These are phyloP conservation scores for Neofusicoccum kwambonambiense DNA, from an alignment of 2,329 filamentous ascomycete species.

Conservation along the genomic window DNA sequence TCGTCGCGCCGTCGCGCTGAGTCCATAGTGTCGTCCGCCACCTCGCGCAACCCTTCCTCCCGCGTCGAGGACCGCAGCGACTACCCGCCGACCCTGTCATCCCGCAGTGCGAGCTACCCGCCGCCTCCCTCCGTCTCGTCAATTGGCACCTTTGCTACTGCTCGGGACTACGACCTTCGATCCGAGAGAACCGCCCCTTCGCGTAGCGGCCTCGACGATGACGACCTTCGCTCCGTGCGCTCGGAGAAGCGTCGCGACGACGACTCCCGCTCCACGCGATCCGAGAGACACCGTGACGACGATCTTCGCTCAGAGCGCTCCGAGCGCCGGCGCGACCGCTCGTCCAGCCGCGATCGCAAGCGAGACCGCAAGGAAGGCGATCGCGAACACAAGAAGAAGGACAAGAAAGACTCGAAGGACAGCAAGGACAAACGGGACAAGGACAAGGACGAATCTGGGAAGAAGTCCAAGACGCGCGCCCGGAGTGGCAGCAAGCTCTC, in stretches of 20 bases:
- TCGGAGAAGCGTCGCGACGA: constrained; percentile 24
- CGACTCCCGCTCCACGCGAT: constrained; percentile 16
- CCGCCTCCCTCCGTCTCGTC: constrained; percentile 8
- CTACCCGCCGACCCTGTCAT: constrained; percentile 16
- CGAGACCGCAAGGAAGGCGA: constrained; percentile 31
- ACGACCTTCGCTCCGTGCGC: constrained; percentile 6
- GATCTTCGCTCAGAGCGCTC: constrained; percentile 15
- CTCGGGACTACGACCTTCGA: constrained; percentile 13
- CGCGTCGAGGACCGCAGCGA: constrained; percentile 21
- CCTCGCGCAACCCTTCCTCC: constrained; percentile 20
- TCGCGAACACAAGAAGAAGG: constrained; percentile 32
- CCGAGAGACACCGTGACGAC: constrained; percentile 24
- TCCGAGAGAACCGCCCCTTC: constrained; percentile 14
- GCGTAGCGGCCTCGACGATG: constrained; percentile 15
- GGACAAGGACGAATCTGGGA: constrained; percentile 6
- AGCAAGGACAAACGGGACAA: constrained; percentile 27
- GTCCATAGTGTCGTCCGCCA: constrained; percentile 28
- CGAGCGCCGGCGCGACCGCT: constrained; percentile 25
- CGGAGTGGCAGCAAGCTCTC: constrained; percentile 29
- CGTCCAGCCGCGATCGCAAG: constrained; percentile 32
- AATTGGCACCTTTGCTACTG: constrained; percentile 17
- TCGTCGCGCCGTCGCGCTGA: constrained; percentile 34
- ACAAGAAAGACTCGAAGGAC: constrained; percentile 29
- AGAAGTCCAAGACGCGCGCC: constrained; percentile 14
- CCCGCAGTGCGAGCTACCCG: constrained; percentile 5